Conservation (phyloP, 2,329 filamentous ascomycete species). For the Alternaria ethzedia region DNA sequence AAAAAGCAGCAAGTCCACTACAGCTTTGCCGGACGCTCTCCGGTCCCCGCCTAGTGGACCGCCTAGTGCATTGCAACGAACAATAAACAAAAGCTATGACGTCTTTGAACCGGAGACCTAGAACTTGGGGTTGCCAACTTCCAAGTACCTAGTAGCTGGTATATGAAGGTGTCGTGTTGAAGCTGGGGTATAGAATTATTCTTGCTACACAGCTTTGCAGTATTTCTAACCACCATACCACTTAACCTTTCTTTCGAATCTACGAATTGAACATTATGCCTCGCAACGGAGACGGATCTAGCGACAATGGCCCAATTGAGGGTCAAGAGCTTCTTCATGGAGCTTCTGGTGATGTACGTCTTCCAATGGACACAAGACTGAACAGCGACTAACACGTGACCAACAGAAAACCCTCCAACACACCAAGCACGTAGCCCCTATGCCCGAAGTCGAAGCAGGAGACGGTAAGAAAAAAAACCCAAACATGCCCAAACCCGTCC, state of each 20-base stretch:
- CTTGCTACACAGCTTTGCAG: not conserved
- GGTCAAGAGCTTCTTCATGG: constrained; percentile 49
- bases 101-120: not conserved
- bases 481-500: not conserved
- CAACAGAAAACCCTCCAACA: constrained; percentile 38
- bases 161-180: constrained; percentile 1
- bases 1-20: not conserved
- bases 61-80: not conserved
- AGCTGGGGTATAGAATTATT: not conserved
- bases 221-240: not conserved
- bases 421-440: constrained; percentile 44
- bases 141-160: not conserved
- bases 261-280: constrained; percentile 38
- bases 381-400: not conserved
- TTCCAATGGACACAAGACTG: too few relatives aligned
- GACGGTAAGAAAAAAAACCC: constrained; percentile 24
- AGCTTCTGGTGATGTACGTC: constrained; percentile 42
- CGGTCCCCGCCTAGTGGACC: constrained; percentile 3
- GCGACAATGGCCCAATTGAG: constrained; percentile 50
- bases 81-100: constrained; percentile 9
- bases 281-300: constrained; percentile 50
- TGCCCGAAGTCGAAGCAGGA: constrained; percentile 45
- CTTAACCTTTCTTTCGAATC: not conserved
- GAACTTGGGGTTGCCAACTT: constrained; percentile 10
- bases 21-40: not conserved